Percentiles rank a stretch among this genome's conserved stretches.
phyloP scores from a whole-genome alignment of 2,329 filamentous ascomycete genomes.

The Coniochaeta hoffmannii region DNA sequence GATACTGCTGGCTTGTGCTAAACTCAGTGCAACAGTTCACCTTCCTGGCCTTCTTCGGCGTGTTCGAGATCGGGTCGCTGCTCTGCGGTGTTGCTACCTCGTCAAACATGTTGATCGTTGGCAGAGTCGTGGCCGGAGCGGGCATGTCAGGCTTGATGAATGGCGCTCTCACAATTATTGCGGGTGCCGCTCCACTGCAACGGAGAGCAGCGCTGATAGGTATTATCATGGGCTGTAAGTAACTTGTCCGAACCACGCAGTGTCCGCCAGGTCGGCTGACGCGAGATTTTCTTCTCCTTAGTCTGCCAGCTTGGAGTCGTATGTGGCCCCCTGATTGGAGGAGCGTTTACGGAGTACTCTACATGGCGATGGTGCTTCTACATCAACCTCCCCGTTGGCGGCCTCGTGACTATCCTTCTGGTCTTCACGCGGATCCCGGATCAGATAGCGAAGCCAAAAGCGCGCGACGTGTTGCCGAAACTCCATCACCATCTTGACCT shows the following conservation, averaged over 20 bases:
- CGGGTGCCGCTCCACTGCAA: conserved; percentile 27
- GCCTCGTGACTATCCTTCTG: conserved; percentile 23
- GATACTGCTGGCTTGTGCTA: background rate
- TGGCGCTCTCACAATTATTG: conserved; percentile 44
- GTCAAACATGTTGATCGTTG: conserved; percentile 45
- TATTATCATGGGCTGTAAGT: conserved; percentile 14
- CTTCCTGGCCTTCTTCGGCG: conserved; percentile 31
- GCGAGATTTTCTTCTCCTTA: conserved; percentile 1
- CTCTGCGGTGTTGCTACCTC: conserved; percentile 43
- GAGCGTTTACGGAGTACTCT: conserved; percentile 28
- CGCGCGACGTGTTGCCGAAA: conserved; percentile 15
- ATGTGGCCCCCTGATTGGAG: conserved; percentile 38
- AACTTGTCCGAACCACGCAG: background rate
- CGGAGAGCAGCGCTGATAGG: conserved; percentile 24
- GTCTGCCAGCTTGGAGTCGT: conserved; percentile 36
- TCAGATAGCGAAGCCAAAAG: conserved; percentile 21
- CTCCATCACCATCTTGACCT: conserved; percentile 30
- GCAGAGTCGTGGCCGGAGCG: conserved; percentile 44
- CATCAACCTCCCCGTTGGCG: conserved; percentile 38
- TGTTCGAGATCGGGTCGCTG: conserved; percentile 49
- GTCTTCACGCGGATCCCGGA: conserved; percentile 28
- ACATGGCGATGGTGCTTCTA: conserved; percentile 42
- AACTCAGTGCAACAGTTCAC: conserved; percentile 21
- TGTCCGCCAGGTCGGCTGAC: background rate
- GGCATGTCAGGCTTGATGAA: conserved; percentile 44